Evolutionary conservation across 805 yeast species (phyloP).

Genomic region (Candida pseudoglaebosa): DNA sequence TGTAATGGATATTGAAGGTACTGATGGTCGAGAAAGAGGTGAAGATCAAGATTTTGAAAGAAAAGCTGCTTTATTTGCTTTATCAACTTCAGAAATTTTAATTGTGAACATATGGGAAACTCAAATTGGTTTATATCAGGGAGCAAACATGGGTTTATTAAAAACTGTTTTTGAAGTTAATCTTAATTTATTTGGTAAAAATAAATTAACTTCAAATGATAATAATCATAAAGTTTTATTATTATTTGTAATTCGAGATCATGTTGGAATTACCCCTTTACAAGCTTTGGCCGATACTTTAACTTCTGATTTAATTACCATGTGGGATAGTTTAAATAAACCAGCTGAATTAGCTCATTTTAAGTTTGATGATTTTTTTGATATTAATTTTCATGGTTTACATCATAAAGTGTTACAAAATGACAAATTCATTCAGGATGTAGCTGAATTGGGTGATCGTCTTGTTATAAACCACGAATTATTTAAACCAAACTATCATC

Average conservation of each 20-base stretch:
- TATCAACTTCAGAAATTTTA: slow-evolving; percentile 85
- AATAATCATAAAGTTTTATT: slow-evolving; percentile 61
- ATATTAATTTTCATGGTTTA: slow-evolving; percentile 73
- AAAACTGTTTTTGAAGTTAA: slow-evolving; percentile 97
- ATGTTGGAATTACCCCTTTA: slow-evolving; percentile 81
- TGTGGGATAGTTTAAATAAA: slow-evolving; percentile 76
- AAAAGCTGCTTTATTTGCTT: slow-evolving; percentile 91
- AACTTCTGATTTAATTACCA: slow-evolving; percentile 62
- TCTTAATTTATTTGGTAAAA: slow-evolving; percentile 72
- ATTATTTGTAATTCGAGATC: slow-evolving; percentile 89
- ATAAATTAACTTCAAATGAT: slow-evolving; percentile 26
- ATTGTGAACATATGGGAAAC: slow-evolving; percentile 96
- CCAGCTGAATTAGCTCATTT: slow-evolving; percentile 60
- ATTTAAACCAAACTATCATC: slow-evolving; percentile 72
- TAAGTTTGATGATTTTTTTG: slow-evolving; percentile 72
- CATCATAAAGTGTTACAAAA: slow-evolving; percentile 83
- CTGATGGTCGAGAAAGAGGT: slow-evolving; percentile 96
- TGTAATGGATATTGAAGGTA: slow-evolving; percentile 97
- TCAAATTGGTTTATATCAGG: slow-evolving; percentile 95
- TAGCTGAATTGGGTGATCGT: slow-evolving; percentile 58
- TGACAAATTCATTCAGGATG: slow-evolving; percentile 61
- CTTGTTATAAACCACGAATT: slow-evolving; percentile 43
- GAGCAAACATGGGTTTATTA: slow-evolving; percentile 93
- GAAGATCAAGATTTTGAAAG: slow-evolving; percentile 98
- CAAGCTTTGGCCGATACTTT: slow-evolving; percentile 66